Evolutionary conservation across 1,139 yeast species (phyloP).

Genomic region (Petasospora rhodanensis): DNA sequence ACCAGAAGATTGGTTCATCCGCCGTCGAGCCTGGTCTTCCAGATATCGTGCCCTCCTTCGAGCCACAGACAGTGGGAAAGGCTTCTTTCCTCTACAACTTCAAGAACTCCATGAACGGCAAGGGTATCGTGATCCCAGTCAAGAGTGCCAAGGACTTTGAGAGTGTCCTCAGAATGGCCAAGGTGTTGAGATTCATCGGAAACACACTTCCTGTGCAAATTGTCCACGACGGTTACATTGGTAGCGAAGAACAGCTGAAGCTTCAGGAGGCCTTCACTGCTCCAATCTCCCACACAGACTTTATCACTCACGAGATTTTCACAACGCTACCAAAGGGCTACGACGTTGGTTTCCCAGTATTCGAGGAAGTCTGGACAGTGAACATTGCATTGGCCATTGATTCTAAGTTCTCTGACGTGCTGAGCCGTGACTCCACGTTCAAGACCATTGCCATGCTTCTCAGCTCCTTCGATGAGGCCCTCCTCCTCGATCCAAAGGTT

Average conservation of each 20-base stretch:
- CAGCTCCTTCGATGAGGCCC: constrained; percentile 44
- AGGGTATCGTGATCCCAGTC: constrained; percentile 50
- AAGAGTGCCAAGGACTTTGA: constrained; percentile 42
- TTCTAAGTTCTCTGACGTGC: constrained; percentile 1
- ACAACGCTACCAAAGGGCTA: constrained; percentile 7
- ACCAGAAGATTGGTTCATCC: constrained; percentile 9
- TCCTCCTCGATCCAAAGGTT: constrained; percentile 49
- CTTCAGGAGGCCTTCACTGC: constrained; percentile 8
- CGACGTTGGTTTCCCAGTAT: constrained; percentile 9
- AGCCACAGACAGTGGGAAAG: constrained; percentile 6
- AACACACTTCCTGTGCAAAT: constrained; percentile 50
- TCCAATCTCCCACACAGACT: constrained; percentile 6
- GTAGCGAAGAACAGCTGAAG: constrained; percentile 10
- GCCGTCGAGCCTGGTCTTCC: constrained; percentile 10
- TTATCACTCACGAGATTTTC: constrained; percentile 3
- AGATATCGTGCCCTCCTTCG: constrained; percentile 5
- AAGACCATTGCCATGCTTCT: constrained; percentile 38
- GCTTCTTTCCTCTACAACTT: constrained; percentile 38
- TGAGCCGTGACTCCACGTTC: constrained; percentile 5
- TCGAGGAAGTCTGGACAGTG: constrained; percentile 14
- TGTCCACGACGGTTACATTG: constrained; percentile 41
- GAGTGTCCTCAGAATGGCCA: constrained; percentile 34
- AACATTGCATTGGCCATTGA: constrained; percentile 11
- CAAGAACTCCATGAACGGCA: constrained; percentile 33
- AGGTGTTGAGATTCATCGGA: constrained; percentile 41